These are phyloP conservation scores for Paecilomyces sp. DNA, from an alignment of 2,329 filamentous ascomycete species.

Conservation along the genomic window DNA sequence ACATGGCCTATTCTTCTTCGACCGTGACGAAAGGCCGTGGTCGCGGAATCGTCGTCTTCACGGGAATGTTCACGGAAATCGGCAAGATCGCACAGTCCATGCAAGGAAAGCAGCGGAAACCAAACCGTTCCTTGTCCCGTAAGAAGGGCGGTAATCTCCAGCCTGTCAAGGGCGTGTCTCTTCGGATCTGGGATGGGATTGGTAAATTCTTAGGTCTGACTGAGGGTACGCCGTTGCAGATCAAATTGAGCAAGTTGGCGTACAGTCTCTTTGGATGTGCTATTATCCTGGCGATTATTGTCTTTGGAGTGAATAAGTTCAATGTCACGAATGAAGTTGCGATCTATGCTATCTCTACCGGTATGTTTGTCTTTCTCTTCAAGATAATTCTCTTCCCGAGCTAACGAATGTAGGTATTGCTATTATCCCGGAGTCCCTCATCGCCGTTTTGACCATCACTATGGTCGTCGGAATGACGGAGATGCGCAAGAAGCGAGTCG, in stretches of 20 bases:
- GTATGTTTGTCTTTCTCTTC: constrained; percentile 13
- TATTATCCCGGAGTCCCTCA: constrained; percentile 58
- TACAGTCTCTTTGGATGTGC: constrained; percentile 71
- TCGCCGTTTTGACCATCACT: constrained; percentile 56
- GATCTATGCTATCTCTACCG: constrained; percentile 53
- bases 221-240: constrained; percentile 75
- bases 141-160: constrained; percentile 39
- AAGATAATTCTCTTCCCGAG: background rate
- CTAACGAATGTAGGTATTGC: constrained; percentile 36
- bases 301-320: constrained; percentile 54
- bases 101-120: constrained; percentile 42
- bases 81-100: constrained; percentile 53
- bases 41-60: constrained; percentile 51
- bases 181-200: constrained; percentile 42
- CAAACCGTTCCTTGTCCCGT: constrained; percentile 35
- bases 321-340: constrained; percentile 50
- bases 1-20: constrained; percentile 55
- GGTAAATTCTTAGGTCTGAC: constrained; percentile 53
- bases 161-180: constrained; percentile 44
- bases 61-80: constrained; percentile 56
- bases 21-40: constrained; percentile 55
- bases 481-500: constrained; percentile 47
- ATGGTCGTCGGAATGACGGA: constrained; percentile 50
- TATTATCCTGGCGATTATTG: constrained; percentile 54
- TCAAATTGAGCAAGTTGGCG: constrained; percentile 78